Percentiles rank a stretch among this genome's conserved stretches.
Conservation (phyloP, 1,139 yeast species). For the Yamadazyma sp. region DNA sequence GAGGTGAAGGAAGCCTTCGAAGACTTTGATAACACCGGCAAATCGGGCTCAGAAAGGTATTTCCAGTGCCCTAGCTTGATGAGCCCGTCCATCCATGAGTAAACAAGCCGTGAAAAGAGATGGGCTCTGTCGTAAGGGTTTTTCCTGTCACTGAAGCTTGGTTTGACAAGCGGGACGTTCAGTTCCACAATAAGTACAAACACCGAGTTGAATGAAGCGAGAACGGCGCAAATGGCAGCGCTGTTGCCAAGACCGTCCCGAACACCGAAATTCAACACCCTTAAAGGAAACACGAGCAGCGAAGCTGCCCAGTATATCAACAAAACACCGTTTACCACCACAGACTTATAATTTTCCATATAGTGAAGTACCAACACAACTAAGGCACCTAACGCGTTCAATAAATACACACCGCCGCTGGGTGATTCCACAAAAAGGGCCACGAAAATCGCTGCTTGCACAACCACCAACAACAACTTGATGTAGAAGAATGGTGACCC, state of each 20-base stretch:
- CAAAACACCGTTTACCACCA: slow-evolving; percentile 65
- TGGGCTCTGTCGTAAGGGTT: slow-evolving; percentile 80
- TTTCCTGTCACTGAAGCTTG: slow-evolving; percentile 16
- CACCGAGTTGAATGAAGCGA: not conserved
- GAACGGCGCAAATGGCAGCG: not conserved
- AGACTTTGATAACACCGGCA: slow-evolving; percentile 23
- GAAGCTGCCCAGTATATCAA: slow-evolving; percentile 76
- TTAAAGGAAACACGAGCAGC: slow-evolving; percentile 37
- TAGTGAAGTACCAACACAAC: slow-evolving; percentile 62
- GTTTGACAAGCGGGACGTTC: not conserved
- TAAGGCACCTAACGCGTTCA: slow-evolving; percentile 40
- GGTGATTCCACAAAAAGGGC: slow-evolving; percentile 37
- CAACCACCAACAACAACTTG: slow-evolving; percentile 39
- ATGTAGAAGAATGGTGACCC: slow-evolving; percentile 39
- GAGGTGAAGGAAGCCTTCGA: slow-evolving; percentile 20
- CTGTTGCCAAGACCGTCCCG: not conserved
- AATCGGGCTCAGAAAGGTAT: slow-evolving; percentile 57
- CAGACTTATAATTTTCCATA: slow-evolving; percentile 66
- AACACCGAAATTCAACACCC: slow-evolving; percentile 10
- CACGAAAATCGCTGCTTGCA: slow-evolving; percentile 39
- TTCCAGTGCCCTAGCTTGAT: slow-evolving; percentile 82
- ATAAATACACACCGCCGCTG: slow-evolving; percentile 18
- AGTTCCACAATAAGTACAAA: not conserved
- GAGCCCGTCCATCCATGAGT: slow-evolving; percentile 88
- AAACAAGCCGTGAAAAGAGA: slow-evolving; percentile 75